Percentiles rank a stretch among this genome's conserved stretches.
Conservation (phyloP, 2,329 filamentous ascomycete genomes). For the Cercospora zeae-maydis region DNA sequence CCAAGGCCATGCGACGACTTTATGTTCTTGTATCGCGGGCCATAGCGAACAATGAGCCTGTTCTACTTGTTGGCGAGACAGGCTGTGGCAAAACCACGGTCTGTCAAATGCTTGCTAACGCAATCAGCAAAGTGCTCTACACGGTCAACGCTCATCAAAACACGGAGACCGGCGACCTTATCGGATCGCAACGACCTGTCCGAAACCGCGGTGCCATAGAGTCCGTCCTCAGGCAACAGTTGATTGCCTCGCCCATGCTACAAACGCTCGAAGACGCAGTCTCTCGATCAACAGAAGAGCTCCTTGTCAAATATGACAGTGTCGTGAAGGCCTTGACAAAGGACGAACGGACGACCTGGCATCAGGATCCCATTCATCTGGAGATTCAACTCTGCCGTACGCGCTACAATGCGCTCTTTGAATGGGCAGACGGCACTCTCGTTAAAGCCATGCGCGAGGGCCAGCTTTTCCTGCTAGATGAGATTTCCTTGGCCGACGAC, state of each 20-base stretch:
- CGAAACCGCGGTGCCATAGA: conserved; percentile 75
- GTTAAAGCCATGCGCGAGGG: conserved; percentile 90
- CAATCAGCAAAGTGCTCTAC: conserved; percentile 69
- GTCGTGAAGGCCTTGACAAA: conserved; percentile 40
- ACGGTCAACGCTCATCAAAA: conserved; percentile 98
- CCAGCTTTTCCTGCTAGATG: conserved; percentile 88
- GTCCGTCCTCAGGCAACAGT: conserved; percentile 60
- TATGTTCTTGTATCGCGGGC: conserved; percentile 87
- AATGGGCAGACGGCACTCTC: conserved; percentile 92
- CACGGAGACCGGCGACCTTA: conserved; percentile 93
- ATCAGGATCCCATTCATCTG: conserved; percentile 19
- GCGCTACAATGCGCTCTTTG: conserved; percentile 81
- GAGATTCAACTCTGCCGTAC: conserved; percentile 49
- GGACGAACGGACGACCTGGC: conserved; percentile 16
- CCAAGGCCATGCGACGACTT: conserved; percentile 84
- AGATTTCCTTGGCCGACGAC: conserved; percentile 96
- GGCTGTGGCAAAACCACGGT: conserved; percentile 98
- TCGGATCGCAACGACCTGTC: conserved; percentile 88
- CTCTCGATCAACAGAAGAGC: conserved; percentile 47
- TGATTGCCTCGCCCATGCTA: conserved; percentile 44
- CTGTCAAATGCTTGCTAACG: conserved; percentile 84
- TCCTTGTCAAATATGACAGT: conserved; percentile 58
- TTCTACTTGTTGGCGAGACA: conserved; percentile 91
- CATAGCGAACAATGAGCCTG: conserved; percentile 84
- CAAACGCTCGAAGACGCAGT: conserved; percentile 21